A percentile compares a stretch with the other conserved stretches of the same genome.
Evolutionary conservation across 1,139 yeast species (phyloP).

Genomic region (Saccharomyces hybrid): DNA sequence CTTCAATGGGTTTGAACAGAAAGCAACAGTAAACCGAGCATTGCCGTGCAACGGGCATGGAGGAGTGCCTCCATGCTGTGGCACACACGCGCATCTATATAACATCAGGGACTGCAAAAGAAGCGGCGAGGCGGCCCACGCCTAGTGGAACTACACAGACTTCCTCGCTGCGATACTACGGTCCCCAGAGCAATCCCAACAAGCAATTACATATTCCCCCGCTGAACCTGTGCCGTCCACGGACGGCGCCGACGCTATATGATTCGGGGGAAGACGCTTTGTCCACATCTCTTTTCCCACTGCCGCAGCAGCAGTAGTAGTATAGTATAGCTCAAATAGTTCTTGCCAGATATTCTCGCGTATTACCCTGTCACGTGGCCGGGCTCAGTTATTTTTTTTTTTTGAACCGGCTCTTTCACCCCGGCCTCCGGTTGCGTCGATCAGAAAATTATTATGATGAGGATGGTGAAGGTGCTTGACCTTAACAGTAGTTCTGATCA

Average conservation of each 20-base stretch:
- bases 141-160: not conserved
- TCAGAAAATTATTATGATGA: not conserved
- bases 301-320: not conserved
- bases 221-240: not conserved
- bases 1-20: not conserved
- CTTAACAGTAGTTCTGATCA: not conserved
- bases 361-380: not conserved
- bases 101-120: not conserved
- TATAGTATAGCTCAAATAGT: not conserved
- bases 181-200: not conserved
- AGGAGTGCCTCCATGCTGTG: not conserved
- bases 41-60: not conserved
- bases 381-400: not conserved
- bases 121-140: not conserved
- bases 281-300: not conserved
- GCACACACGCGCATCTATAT: not conserved
- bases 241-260: not conserved
- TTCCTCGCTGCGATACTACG: constrained; percentile 1
- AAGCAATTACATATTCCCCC: constrained; percentile 1
- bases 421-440: constrained; percentile 1
- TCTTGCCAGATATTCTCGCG: not conserved
- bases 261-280: constrained; percentile 1
- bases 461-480: not conserved
- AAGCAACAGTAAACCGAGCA: not conserved
- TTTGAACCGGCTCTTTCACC: not conserved